Base-by-base conservation (phyloP, 2,329 filamentous ascomycete genomes). In the Ceratocystis alfenasii region DNA sequence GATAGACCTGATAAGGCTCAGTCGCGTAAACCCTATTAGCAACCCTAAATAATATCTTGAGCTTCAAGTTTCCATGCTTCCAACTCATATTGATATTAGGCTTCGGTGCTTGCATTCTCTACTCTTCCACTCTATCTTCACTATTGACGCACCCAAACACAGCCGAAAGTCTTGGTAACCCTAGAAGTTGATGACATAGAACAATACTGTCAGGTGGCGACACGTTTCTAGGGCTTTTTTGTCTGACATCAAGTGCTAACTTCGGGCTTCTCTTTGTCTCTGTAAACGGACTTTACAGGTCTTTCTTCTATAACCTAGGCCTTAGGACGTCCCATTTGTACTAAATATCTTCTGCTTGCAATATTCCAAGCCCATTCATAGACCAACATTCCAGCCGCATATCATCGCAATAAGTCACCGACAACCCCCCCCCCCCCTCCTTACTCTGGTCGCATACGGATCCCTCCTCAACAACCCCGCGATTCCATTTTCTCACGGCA, bases 381-480 rank as follows among this genome's bases (percentile, higher is more conserved):
- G 33, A n/a, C 28, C 30, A 15, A 36, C 25, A 59, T 36, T 59
- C 55, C 55, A 59, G 7, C 28, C 5, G 7, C n/a, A 28, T 8
- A 33, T 36, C 28, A 59, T 20, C 15, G 25, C 55, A 6, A 36
- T 36, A 36, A 41, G 55, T 28, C 25, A 15, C 55, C 55, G 8
- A 17, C 25, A 33, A 15, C 10, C 3, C 36, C 36, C 36, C 10
- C 3, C 36, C 36, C 2, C 22, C 36, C 10, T 41, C 36, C 36
- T 41, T 15, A 3, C 36, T 41, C 10, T 41, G 3, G 10, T 15
- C 36, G 12, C 36, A 15, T 15, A 41, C 36, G 12, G 30, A 36
- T 25, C 30, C 25, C 55, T 59, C 55, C 17, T 59, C 60, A 62
- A 45, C 60, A 62, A 22, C 60, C 33, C 60, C 36, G 30, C 33